phyloP scores from a whole-genome alignment of 495 filamentous ascomycete genomes.

The Chaetomium cochliodes region DNA sequence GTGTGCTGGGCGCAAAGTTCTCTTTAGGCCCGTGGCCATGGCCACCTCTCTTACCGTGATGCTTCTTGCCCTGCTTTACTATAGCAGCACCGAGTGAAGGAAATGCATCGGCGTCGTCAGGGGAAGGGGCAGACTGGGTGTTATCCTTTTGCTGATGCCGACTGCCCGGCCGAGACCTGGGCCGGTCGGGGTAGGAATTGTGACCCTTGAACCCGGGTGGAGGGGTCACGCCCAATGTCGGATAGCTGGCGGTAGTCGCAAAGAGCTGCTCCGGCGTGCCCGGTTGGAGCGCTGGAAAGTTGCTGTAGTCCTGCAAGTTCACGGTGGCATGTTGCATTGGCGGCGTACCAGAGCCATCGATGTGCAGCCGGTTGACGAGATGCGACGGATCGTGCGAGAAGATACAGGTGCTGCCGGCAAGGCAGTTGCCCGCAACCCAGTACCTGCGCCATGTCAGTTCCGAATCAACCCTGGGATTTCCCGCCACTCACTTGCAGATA shows the following conservation, averaged over 20 bases:
- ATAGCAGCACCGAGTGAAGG: constrained; percentile 83
- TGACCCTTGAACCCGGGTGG: constrained; percentile 61
- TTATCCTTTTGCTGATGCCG: constrained; percentile 73
- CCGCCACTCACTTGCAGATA: constrained; percentile 86
- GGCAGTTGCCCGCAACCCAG: constrained; percentile 94
- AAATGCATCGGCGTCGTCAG: constrained; percentile 95
- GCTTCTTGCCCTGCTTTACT: constrained; percentile 77
- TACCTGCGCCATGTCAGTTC: constrained; percentile 58
- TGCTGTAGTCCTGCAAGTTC: constrained; percentile 81
- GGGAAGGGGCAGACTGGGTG: constrained; percentile 67
- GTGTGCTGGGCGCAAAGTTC: constrained; percentile 66
- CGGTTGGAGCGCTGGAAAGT: constrained; percentile 80
- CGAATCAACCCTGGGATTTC: constrained; percentile 14
- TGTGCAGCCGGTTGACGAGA: constrained; percentile 64
- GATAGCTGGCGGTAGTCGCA: constrained; percentile 54
- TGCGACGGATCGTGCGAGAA: constrained; percentile 95
- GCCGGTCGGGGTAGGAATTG: constrained; percentile 56
- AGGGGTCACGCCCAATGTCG: constrained; percentile 53
- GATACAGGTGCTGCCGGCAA: constrained; percentile 90
- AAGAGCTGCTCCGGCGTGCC: constrained; percentile 60
- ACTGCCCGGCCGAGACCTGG: constrained; percentile 82
- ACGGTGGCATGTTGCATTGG: constrained; percentile 63
- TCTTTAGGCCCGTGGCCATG: constrained; percentile 73
- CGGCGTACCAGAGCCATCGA: constrained; percentile 61
- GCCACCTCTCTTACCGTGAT: constrained; percentile 82